Evolutionary conservation across 495 filamentous ascomycete genomes (phyloP), one percentile per base, ranked within the genome.

Genomic region (Penicillium bialowiezense): DNA sequence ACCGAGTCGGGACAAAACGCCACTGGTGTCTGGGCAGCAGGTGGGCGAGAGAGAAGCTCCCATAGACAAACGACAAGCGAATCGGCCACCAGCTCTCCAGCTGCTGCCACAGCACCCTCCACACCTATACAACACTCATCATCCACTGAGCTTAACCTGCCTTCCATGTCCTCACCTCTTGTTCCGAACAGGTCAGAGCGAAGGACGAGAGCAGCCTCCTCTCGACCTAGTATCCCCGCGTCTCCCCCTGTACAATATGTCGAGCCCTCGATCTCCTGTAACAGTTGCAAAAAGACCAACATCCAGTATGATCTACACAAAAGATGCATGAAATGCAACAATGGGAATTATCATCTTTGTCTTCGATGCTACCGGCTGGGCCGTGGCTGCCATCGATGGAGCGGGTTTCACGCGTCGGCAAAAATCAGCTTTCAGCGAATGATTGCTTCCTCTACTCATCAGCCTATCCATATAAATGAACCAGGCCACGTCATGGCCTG

Each of bases 291-390:
- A 14, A 83, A 74, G 49, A 24, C 65, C 3, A 74, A 87, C 46
- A 89, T 95, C 48, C 82, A 93, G 61, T 90, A 95, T 55, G 80
- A 86, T 2, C 70, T 95, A 0, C 89, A 95, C 63, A 90, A 87
- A 65, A 83, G 84, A 62, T 96, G 91, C 67, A 55, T 68, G 6
- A 67, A 71, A 35, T 95, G 91, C 66, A 73, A 77, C 32, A 61
- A 74, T n/a, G 89, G 88, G 2, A 67, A 76, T 19, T 92, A 80
- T 71, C 84, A 90, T 61, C 72, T 95, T 15, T 96, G 91, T 57
- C 67, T 87, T 2, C 75, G 75, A 51, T 96, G 91, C 69, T 95
- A 89, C 65, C 83, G 88, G 26, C 41, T 62, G 21, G 80, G 82
- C n/a, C 75, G 75, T 58, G 89, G 90, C 18, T 96, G 90, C 65